Evolutionary conservation across 805 yeast genomes (phyloP).

Genomic region (Metschnikowia gelsemii): DNA sequence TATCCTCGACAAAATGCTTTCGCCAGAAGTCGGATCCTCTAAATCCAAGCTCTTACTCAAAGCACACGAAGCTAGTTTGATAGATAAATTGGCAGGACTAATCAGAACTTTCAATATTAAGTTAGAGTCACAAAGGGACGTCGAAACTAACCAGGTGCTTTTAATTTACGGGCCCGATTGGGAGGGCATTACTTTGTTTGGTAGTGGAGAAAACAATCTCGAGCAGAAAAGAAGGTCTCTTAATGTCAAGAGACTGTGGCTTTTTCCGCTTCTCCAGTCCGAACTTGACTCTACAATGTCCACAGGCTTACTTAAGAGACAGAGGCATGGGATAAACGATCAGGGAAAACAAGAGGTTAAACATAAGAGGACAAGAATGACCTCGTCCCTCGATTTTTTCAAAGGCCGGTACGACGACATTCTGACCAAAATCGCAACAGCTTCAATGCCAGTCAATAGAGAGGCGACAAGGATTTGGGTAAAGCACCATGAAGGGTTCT

Average conservation of each 20-base stretch:
- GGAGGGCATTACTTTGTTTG: slow-evolving; percentile 31
- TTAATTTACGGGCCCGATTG: slow-evolving; percentile 37
- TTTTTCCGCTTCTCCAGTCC: slow-evolving; percentile 37
- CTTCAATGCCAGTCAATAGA: slow-evolving; percentile 9
- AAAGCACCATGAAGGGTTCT: slow-evolving; percentile 88
- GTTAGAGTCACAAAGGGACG: slow-evolving; percentile 38
- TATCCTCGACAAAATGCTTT: slow-evolving; percentile 30
- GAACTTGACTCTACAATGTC: slow-evolving; percentile 35
- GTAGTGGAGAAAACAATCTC: slow-evolving; percentile 9
- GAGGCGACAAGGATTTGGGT: slow-evolving; percentile 59
- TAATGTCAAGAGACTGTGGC: slow-evolving; percentile 32
- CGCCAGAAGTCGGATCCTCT: slow-evolving; percentile 29
- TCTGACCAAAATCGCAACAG: slow-evolving; percentile 24
- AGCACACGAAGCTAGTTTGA: slow-evolving; percentile 29
- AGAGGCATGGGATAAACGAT: slow-evolving; percentile 11
- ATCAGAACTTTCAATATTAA: slow-evolving; percentile 40
- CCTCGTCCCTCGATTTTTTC: slow-evolving; percentile 40
- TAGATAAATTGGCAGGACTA: slow-evolving; percentile 39
- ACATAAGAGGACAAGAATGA: slow-evolving; percentile 22
- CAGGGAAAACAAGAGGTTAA: slow-evolving; percentile 17
- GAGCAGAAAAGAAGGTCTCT: slow-evolving; percentile 22
- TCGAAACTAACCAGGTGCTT: slow-evolving; percentile 29
- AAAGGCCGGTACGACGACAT: slow-evolving; percentile 37
- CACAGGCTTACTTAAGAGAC: slow-evolving; percentile 16
- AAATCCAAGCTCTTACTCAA: slow-evolving; percentile 25